Percentiles rank a stretch among this genome's conserved stretches.
Conservation (phyloP, 192 early-diverging fungal species). For the Backusella luteola region DNA sequence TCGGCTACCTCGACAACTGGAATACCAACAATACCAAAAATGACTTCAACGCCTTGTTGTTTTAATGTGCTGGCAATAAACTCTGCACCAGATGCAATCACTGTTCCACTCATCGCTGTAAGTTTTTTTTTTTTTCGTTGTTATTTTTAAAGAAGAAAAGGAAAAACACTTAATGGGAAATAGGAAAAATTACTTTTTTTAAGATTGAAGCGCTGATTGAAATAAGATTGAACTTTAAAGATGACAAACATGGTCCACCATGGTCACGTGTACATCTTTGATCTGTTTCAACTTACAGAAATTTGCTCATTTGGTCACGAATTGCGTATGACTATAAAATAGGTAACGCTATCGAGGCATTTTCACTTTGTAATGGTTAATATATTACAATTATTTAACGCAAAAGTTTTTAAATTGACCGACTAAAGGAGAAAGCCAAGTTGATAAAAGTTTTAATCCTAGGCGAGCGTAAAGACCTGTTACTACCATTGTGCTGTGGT, state of each 20-base stretch:
- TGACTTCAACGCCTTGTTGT: constrained; percentile 55
- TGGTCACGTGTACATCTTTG: background rate
- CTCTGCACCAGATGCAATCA: constrained; percentile 49
- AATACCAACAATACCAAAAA: constrained; percentile 79
- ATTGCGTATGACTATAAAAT: background rate
- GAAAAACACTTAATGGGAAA: constrained; percentile 3
- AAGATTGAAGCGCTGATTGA: background rate
- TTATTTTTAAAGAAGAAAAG: background rate
- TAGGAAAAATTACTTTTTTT: background rate
- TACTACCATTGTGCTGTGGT: no score
- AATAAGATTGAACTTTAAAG: background rate
- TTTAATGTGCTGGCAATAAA: constrained; percentile 57
- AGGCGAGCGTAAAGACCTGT: no score
- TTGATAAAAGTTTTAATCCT: background rate
- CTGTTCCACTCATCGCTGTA: background rate
- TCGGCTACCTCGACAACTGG: constrained; percentile 76
- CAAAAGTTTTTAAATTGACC: no score
- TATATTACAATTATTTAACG: background rate
- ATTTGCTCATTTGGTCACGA: background rate
- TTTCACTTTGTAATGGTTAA: no score
- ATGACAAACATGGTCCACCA: background rate
- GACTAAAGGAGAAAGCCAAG: no score
- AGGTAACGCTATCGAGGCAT: no score
- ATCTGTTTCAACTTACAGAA: background rate
- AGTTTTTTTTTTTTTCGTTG: background rate